These are phyloP conservation scores for Komagataea norvegica DNA, from an alignment of 1,139 yeast species.

Conservation along the genomic window DNA sequence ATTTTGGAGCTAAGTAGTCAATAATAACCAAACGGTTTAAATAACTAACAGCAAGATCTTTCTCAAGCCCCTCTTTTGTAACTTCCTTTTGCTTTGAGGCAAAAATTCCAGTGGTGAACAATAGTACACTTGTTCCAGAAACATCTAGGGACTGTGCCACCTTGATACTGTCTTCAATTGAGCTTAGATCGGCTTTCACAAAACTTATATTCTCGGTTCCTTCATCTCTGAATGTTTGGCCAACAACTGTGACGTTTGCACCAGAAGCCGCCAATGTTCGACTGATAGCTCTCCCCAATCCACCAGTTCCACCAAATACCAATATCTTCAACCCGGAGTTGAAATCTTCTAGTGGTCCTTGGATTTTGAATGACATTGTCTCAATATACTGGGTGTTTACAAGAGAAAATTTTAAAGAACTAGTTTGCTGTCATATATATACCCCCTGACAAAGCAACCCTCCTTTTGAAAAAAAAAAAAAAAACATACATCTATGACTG, in stretches of 20 bases:
- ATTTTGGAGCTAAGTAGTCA: slow-evolving; percentile 23
- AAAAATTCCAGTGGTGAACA: slow-evolving; percentile 36
- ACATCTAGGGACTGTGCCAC: slow-evolving; percentile 27
- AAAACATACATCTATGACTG: too few relatives aligned
- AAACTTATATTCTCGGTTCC: slow-evolving; percentile 27
- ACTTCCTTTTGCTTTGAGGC: slow-evolving; percentile 30
- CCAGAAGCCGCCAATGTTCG: slow-evolving; percentile 26
- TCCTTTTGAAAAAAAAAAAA: too few relatives aligned
- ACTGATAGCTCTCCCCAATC: slow-evolving; percentile 34
- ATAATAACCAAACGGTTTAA: slow-evolving; percentile 31
- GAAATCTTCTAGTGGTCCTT: background rate
- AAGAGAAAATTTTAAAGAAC: too few relatives aligned
- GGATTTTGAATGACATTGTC: slow-evolving; percentile 1
- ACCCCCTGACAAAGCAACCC: too few relatives aligned
- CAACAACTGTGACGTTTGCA: slow-evolving; percentile 33
- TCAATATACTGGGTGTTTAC: too few relatives aligned
- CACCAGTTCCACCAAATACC: slow-evolving; percentile 38
- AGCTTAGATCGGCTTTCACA: slow-evolving; percentile 31
- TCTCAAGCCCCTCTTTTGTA: slow-evolving; percentile 34
- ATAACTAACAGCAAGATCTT: slow-evolving; percentile 35
- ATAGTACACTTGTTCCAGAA: slow-evolving; percentile 24
- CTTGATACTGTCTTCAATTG: slow-evolving; percentile 25
- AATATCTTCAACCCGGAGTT: slow-evolving; percentile 18
- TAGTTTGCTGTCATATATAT: too few relatives aligned
- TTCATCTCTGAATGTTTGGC: slow-evolving; percentile 32